A percentile compares a stretch with the other conserved stretches of the same genome.
Conservation (phyloP, 805 yeast species). For the Sugiyamaella lignohabitans region DNA sequence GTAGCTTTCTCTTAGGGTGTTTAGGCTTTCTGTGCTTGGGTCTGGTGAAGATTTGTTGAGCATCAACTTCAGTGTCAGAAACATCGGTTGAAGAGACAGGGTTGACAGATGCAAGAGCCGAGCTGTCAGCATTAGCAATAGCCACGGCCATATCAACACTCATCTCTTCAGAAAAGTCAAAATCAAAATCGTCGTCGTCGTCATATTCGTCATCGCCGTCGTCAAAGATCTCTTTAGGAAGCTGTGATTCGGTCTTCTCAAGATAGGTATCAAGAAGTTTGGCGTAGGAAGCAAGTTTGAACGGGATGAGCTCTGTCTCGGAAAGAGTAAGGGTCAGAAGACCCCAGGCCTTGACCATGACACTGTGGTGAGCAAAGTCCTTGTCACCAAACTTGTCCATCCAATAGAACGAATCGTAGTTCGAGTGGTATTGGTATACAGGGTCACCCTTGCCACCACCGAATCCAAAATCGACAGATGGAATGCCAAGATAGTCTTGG, state of each 20-base stretch:
- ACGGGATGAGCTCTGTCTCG: slow-evolving; percentile 42
- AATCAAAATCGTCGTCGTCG: neutral
- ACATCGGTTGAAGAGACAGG: no score
- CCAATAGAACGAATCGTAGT: slow-evolving; percentile 69
- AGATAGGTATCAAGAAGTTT: slow-evolving; percentile 35
- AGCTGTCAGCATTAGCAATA: neutral
- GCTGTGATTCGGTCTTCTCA: slow-evolving; percentile 30
- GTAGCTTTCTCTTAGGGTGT: slow-evolving; percentile 13
- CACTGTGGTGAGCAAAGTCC: slow-evolving; percentile 51
- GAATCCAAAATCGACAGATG: slow-evolving; percentile 53
- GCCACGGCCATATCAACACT: neutral
- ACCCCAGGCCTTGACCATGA: slow-evolving; percentile 50
- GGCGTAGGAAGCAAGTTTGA: slow-evolving; percentile 40
- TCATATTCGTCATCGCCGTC: slow-evolving; percentile 16
- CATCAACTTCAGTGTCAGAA: neutral
- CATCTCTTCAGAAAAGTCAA: neutral
- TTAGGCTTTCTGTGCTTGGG: no score
- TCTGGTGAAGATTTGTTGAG: neutral
- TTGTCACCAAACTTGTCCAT: slow-evolving; percentile 59
- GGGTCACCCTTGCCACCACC: slow-evolving; percentile 41
- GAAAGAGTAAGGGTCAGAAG: slow-evolving; percentile 42
- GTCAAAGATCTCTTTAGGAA: slow-evolving; percentile 17
- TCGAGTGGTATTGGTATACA: slow-evolving; percentile 70
- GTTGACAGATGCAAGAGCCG: neutral
- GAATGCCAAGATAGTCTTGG: slow-evolving; percentile 37